phyloP scores from a whole-genome alignment of 1,284 basidiomycete genomes.

The Naganishia cerealis region DNA sequence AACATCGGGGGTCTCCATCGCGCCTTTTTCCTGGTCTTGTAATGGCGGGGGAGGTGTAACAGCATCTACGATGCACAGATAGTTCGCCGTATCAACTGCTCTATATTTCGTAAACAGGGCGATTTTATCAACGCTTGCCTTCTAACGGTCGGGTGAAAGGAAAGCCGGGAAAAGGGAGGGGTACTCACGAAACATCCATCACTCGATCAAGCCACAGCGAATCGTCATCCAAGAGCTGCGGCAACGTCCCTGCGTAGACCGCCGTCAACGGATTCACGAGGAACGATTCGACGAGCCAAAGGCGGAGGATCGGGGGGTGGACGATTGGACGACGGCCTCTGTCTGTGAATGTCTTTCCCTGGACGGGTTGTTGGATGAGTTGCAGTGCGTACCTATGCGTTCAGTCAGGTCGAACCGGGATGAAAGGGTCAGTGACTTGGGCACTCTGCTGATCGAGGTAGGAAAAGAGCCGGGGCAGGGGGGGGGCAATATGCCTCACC shows the following conservation, averaged over 20 bases:
- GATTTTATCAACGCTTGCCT: neutral
- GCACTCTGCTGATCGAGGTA: neutral
- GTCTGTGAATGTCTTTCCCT: constrained; percentile 24
- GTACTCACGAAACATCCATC: constrained; percentile 15
- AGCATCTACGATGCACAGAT: constrained; percentile 15
- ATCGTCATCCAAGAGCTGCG: constrained; percentile 15
- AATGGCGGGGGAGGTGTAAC: neutral
- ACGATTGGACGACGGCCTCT: constrained; percentile 22
- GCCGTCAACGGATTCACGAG: neutral
- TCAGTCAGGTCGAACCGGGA: too few relatives aligned
- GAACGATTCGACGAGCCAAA: constrained; percentile 16
- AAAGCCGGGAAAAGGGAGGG: too few relatives aligned
- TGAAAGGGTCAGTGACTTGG: neutral
- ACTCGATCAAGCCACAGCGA: constrained; percentile 3
- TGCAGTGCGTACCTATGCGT: constrained; percentile 11
- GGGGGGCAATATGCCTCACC: constrained; percentile 8
- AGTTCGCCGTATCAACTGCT: constrained; percentile 7
- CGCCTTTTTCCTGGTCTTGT: neutral
- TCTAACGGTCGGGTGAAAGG: neutral
- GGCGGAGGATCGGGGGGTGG: constrained; percentile 8
- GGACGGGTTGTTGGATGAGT: constrained; percentile 18
- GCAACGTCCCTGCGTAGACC: neutral
- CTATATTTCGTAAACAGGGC: neutral
- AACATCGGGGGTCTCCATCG: neutral
- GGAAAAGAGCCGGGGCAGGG: neutral